Evolutionary conservation across 2,329 filamentous ascomycete species (phyloP).

Genomic region (Coniella vitis): DNA sequence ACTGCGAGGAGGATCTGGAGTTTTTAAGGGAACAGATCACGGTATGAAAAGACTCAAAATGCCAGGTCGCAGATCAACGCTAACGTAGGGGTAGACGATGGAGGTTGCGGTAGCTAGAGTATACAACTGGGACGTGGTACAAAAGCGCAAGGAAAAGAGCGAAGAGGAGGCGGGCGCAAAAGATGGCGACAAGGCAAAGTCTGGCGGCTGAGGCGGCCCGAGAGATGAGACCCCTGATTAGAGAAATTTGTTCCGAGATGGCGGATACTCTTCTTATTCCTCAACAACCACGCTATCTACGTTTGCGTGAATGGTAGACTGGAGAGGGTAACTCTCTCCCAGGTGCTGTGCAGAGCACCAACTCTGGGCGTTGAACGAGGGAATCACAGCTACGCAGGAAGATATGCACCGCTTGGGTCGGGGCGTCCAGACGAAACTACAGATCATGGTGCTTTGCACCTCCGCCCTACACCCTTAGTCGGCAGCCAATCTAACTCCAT

Average conservation of each 20-base stretch:
- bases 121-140: conserved; percentile 99
- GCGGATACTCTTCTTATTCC: background rate
- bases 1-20: conserved; percentile 93
- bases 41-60: conserved; percentile 42
- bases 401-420: too few relatives aligned
- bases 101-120: conserved; percentile 93
- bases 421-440: too few relatives aligned
- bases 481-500: too few relatives aligned
- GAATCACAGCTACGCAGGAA: too few relatives aligned
- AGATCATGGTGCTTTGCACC: too few relatives aligned
- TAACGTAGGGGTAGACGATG: conserved; percentile 58
- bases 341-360: too few relatives aligned
- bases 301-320: background rate
- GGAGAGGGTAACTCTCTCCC: background rate
- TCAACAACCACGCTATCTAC: background rate
- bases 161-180: conserved; percentile 47
- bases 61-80: background rate
- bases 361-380: too few relatives aligned
- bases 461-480: too few relatives aligned
- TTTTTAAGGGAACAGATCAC: conserved; percentile 96
- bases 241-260: conserved; percentile 2
- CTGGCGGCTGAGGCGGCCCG: conserved; percentile 22
- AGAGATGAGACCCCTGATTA: background rate
- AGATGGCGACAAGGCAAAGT: conserved; percentile 27
- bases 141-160: conserved; percentile 84